Evolutionary conservation across 495 filamentous ascomycete genomes (phyloP).

Genomic region (Aspergillus sclerotioniger): DNA sequence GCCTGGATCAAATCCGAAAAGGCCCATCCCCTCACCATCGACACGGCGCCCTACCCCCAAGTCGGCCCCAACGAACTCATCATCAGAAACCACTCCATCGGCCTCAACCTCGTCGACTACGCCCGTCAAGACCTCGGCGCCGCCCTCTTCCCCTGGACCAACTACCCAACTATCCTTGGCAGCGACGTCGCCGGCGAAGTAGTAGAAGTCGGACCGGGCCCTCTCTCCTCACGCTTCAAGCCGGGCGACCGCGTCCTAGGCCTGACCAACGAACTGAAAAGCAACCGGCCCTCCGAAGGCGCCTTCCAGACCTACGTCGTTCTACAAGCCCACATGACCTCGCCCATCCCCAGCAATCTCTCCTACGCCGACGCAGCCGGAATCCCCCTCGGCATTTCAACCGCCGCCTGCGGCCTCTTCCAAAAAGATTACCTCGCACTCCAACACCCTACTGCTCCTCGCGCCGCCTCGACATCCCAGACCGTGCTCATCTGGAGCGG

Average conservation of each 20-base stretch:
- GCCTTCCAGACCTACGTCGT: constrained; percentile 30
- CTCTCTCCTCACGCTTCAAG: constrained; percentile 21
- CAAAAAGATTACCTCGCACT: constrained; percentile 42
- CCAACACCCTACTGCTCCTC: constrained; percentile 29
- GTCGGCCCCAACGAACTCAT: constrained; percentile 34
- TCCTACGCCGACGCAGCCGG: constrained; percentile 31
- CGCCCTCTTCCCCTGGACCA: constrained; percentile 20
- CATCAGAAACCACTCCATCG: constrained; percentile 41
- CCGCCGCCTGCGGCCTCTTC: constrained; percentile 54
- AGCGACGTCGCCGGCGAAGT: constrained; percentile 56
- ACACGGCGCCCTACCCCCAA: constrained; percentile 29
- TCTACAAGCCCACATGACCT: constrained; percentile 4
- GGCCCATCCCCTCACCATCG: constrained; percentile 29
- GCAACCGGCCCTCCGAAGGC: constrained; percentile 12
- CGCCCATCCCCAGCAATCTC: constrained; percentile 1
- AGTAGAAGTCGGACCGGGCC: constrained; percentile 44
- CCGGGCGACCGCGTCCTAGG: constrained; percentile 30
- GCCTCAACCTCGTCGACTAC: constrained; percentile 51
- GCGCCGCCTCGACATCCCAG: constrained; percentile 28
- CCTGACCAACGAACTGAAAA: constrained; percentile 1
- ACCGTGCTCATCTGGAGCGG: constrained; percentile 60
- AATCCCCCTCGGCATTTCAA: constrained; percentile 45
- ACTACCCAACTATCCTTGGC: constrained; percentile 53
- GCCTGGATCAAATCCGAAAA: constrained; percentile 11
- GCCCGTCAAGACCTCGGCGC: constrained; percentile 34